Evolutionary conservation across 805 yeast species (phyloP), one percentile per base, ranked within the genome.

Genomic region (Yarrowia yakushimensis): DNA sequence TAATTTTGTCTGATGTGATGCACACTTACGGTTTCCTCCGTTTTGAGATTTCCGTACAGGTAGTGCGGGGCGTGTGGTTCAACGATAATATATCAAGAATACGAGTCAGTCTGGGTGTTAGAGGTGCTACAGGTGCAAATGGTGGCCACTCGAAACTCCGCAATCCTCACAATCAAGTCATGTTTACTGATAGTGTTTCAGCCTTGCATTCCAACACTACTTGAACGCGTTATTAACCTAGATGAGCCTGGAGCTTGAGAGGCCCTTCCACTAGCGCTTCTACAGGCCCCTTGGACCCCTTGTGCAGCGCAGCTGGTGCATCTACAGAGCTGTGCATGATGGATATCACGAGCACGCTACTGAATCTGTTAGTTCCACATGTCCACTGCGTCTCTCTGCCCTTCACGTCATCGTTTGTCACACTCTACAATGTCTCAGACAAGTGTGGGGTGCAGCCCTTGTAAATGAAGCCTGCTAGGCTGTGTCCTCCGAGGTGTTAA

Each of bases 401-500:
- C 20, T 20, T 10, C 31, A 42, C 48, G 31, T 42, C 48, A 42
- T n/a, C 48, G 25, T 41, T 25, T 41, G 42, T 9, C 15, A 43
- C 50, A 39, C 13, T 10, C 46, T 25, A 30, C 20, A 23, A 27
- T 43, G 50, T 43, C 50, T 43, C 34, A 43, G 34, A 27, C 50
- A 43, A 43, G 50, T 43, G 50, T 43, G 50, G 50, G 50, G 50
- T 43, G 50, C 50, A 43, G 50, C 50, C 50, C 50, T 43, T 43
- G 50, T 18, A 17, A 27, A 3, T n/a, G 18, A 43, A n/a, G 8
- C 6, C n/a, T 2, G 23, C 46, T n/a, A 23, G 46, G 46, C 30
- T n/a, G n/a, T n/a, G n/a, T n/a, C n/a, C n/a, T n/a, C n/a, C n/a
- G n/a, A n/a, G n/a, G n/a, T n/a, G n/a, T n/a, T n/a, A n/a, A n/a